phyloP scores from a whole-genome alignment of 768 basidiomycete genomes.

The Naematelia encephala region DNA sequence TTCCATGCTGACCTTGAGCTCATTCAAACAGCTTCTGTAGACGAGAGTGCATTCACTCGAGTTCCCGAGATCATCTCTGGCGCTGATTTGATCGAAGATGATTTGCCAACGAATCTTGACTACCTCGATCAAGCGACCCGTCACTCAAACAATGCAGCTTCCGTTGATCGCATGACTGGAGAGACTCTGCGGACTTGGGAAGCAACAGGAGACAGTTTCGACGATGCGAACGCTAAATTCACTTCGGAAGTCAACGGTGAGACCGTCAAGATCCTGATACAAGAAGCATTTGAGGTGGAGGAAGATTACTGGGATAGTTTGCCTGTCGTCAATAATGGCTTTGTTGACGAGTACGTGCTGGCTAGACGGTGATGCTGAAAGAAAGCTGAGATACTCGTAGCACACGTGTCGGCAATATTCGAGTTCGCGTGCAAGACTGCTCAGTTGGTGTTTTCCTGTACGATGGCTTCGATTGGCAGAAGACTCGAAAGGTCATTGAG shows the following conservation, averaged over 20 bases:
- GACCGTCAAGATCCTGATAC: slow-evolving; percentile 72
- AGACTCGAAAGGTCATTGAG: slow-evolving; percentile 80
- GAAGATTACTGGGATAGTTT: slow-evolving; percentile 60
- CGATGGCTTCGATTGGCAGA: slow-evolving; percentile 91
- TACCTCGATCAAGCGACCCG: slow-evolving; percentile 83
- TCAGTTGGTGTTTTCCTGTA: slow-evolving; percentile 71
- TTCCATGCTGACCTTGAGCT: no score
- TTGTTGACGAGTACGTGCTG: slow-evolving; percentile 25
- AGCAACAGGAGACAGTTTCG: slow-evolving; percentile 9
- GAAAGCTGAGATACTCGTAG: not conserved
- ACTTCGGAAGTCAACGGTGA: slow-evolving; percentile 64
- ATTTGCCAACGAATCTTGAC: slow-evolving; percentile 81
- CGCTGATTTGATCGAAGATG: slow-evolving; percentile 88
- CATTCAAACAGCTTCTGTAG: slow-evolving; percentile 55
- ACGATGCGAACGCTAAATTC: slow-evolving; percentile 56
- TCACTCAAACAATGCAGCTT: slow-evolving; percentile 50
- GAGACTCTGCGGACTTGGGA: slow-evolving; percentile 38
- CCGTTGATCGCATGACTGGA: slow-evolving; percentile 58
- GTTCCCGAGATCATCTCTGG: slow-evolving; percentile 68
- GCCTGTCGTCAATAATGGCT: slow-evolving; percentile 12
- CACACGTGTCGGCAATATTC: slow-evolving; percentile 33
- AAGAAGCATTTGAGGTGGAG: slow-evolving; percentile 62
- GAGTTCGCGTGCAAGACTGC: slow-evolving; percentile 56
- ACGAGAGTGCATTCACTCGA: slow-evolving; percentile 73
- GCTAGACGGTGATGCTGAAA: not conserved